Base-by-base conservation (phyloP, 345 rosid species). In the Hevea brasiliensis region DNA sequence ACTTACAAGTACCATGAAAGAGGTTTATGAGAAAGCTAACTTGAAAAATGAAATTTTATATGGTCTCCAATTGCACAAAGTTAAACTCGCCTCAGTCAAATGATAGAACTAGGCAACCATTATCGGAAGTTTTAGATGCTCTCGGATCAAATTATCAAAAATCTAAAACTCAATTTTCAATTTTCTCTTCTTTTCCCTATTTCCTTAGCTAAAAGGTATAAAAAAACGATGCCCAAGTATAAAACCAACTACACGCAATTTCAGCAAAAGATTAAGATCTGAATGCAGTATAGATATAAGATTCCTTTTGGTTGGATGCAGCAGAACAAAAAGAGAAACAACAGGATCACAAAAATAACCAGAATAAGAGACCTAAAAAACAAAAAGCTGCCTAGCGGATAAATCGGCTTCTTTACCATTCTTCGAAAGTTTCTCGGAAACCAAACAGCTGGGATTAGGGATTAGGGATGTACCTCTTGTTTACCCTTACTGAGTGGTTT, bases 401-500 rank as follows among this genome's bases (percentile, higher is more conserved):
- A 44, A 44, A 61, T 15, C n/a, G n/a, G 42, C 6, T 26, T 24
- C 15, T 8, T 18, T 24, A 23, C 7, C 10, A 8, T 45, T 13
- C 18, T 8, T 2, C 17, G 41, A 41, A 58, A 44, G 23, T 69
- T 64, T 24, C 23, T 73, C 76, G 26, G 57, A 15, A 29, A 56
- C 11, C 62, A 68, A 58, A 61, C 44, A 64, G 26, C 61, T 54
- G 27, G 56, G 73, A 56, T 63, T 57, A 54, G 59, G 53, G 15
- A 59, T 13, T 27, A 35, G 23, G 37, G 4, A 53, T 57, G 13
- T 40, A 92, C 99, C 96, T 95, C 99, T 83, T 91, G 99, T 73
- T 95, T 95, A 84, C 99, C 97, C 86, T 91, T 95, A 86, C 90
- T 85, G 74, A 95, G 97, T 54, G 99, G 97, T 75, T 89, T 95